Base-by-base conservation (phyloP, 352 stramenopile species). In the Phytophthora crassamura region DNA sequence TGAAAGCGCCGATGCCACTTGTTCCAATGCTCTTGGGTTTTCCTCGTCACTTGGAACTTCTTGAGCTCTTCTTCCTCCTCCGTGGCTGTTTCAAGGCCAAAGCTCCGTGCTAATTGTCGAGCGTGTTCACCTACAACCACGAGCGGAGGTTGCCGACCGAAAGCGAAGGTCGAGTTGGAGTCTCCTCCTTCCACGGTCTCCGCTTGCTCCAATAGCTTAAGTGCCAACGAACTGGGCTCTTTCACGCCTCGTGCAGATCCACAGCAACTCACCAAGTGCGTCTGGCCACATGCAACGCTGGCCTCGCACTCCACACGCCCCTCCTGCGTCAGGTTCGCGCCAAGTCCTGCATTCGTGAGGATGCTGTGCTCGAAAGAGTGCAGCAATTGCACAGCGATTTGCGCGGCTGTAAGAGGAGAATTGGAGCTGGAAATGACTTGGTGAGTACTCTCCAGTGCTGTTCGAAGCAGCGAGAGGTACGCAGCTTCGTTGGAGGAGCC, bases 251-350 rank as follows among this genome's bases (percentile, higher is more conserved):
- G 48, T 6, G 89, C 76, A 36, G 57, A 61, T 1, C 78, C 82
- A 49, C 78, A 90, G n/a, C 71, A 77, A 12, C 60, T 67, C 15
- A 84, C 77, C 2, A 71, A 47, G 11, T 66, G 50, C 7, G 72
- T 74, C 2, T 61, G 53, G 8, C 83, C 83, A 39, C 80, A 88
- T 8, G 73, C 71, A 15, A 89, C 69, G 49, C 74, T 87, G 10
- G 77, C 78, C 33, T 90, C 83, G 45, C 80, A 90, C 48, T 90
- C 78, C 9, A 91, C 75, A 10, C 42, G 64, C 9, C 79, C 70
- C 4, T 62, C 7, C 35, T 79, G 73, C 7, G 78, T 90, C 45
- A 90, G 41, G 50, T 90, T 91, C n/a, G 80, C 45, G 7, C 79
- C 75, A 46, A 66, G 62, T 20, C 80, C 83, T 11, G 79, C 82